A percentile compares a stretch with the other conserved stretches of the same genome.
Evolutionary conservation across 352 stramenopile species (phyloP).

Genomic region (Phytophthora podocarpi): DNA sequence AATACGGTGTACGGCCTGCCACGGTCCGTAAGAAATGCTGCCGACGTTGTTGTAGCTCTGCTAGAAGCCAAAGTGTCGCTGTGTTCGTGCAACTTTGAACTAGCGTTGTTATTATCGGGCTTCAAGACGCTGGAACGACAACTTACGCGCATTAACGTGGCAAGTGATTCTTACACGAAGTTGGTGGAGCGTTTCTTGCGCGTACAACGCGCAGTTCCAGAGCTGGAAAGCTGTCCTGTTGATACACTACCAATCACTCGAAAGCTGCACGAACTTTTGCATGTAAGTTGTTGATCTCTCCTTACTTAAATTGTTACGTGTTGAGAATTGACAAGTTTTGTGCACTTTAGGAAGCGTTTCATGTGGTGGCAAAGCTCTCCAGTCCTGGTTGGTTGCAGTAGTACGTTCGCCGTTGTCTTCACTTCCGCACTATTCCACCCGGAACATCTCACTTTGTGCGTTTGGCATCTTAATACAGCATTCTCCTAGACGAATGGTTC

Average conservation of each 20-base stretch:
- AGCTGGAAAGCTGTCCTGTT: conserved; percentile 51
- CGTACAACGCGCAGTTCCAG: conserved; percentile 44
- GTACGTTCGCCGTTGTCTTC: conserved; percentile 11
- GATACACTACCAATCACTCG: conserved; percentile 30
- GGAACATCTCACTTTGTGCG: background rate
- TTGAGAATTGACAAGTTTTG: too few species aligned
- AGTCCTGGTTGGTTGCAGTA: conserved; percentile 44
- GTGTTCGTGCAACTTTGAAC: conserved; percentile 48
- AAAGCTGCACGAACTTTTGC: conserved; percentile 25
- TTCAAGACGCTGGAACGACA: conserved; percentile 33
- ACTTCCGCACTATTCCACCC: background rate
- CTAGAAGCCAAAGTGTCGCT: conserved; percentile 33
- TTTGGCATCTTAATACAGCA: conserved; percentile 1
- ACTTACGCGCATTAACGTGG: conserved; percentile 23
- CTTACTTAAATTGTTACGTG: background rate
- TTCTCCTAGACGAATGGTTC: conserved; percentile 36
- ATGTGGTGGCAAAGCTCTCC: conserved; percentile 32
- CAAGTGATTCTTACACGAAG: conserved; percentile 13
- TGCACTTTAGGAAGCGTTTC: conserved; percentile 37
- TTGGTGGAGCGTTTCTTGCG: conserved; percentile 31
- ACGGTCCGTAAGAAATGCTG: conserved; percentile 2
- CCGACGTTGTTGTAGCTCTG: conserved; percentile 18
- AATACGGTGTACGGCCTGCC: conserved; percentile 21
- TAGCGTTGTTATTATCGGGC: conserved; percentile 54
- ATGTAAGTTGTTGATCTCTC: too few species aligned